A percentile compares a stretch with the other conserved stretches of the same genome.
These are phyloP conservation scores for Gossypium trilobum DNA, from an alignment of 441 rosid genomes.

Conservation along the genomic window DNA sequence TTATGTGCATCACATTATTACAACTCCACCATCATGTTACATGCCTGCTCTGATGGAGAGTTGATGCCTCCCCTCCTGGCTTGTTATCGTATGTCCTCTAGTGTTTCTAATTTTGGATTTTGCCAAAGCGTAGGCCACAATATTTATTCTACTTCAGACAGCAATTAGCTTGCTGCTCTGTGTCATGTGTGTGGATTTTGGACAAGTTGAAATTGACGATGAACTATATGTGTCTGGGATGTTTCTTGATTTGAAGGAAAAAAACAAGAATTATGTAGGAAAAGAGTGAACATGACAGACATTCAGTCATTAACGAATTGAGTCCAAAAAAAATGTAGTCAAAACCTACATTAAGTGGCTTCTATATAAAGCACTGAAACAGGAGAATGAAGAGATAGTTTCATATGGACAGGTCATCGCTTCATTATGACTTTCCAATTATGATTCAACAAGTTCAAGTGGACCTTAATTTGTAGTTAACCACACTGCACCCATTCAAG, in stretches of 20 bases:
- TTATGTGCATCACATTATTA: slow-evolving; percentile 41
- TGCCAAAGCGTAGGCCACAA: neutral
- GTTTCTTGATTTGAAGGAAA: neutral
- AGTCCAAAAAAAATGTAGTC: neutral
- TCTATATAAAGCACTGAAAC: neutral
- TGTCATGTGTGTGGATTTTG: neutral
- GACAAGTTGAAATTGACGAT: neutral
- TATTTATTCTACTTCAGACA: neutral
- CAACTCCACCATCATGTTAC: slow-evolving; percentile 61
- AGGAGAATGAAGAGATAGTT: neutral
- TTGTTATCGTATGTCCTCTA: slow-evolving; percentile 22
- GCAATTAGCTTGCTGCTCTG: neutral
- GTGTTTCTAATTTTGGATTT: neutral
- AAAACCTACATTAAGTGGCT: slow-evolving; percentile 3
- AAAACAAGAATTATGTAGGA: neutral
- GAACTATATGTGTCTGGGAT: neutral
- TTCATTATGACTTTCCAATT: neutral
- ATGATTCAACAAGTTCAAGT: slow-evolving; percentile 8
- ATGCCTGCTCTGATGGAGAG: slow-evolving; percentile 44
- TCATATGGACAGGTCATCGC: slow-evolving; percentile 3
- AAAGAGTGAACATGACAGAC: neutral
- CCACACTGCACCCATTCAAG: neutral
- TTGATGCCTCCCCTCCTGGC: slow-evolving; percentile 9
- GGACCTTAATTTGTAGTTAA: neutral
- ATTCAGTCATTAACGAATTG: neutral